Conservation (phyloP, 768 basidiomycete species). For the Russula virescens region DNA sequence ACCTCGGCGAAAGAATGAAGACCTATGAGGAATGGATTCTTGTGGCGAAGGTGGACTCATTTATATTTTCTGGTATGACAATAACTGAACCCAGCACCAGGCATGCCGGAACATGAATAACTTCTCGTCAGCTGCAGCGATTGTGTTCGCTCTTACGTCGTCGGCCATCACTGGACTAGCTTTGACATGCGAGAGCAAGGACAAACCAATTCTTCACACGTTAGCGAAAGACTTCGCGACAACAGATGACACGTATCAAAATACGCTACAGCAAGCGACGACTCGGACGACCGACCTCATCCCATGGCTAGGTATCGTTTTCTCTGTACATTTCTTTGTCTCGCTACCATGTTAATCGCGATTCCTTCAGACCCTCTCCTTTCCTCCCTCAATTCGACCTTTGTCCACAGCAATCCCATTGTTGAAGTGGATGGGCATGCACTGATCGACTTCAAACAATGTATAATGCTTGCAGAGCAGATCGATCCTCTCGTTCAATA, state of each 20-base stretch:
- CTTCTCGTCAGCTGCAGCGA: conserved; percentile 12
- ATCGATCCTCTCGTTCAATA: conserved; percentile 8
- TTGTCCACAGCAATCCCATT: not conserved
- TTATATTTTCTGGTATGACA: not conserved
- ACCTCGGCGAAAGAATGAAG: conserved; percentile 1
- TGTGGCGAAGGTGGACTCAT: conserved; percentile 10
- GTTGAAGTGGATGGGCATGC: conserved; percentile 1
- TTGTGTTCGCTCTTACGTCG: conserved; percentile 8
- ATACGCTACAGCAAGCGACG: not conserved
- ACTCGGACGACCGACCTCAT: not conserved
- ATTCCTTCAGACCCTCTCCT: conserved; percentile 5
- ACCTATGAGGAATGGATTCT: conserved; percentile 10
- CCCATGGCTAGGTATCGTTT: conserved; percentile 11
- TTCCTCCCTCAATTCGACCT: not conserved
- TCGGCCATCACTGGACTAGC: not conserved
- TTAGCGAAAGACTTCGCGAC: not conserved
- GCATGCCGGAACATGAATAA: conserved; percentile 9
- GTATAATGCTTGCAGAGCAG: conserved; percentile 3
- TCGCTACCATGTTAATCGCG: not conserved
- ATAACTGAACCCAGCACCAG: not conserved
- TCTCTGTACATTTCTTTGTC: not conserved
- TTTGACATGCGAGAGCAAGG: conserved; percentile 14
- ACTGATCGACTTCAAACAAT: conserved; percentile 5
- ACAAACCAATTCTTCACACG: not conserved
- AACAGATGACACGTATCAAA: not conserved